A percentile compares a stretch with the other conserved stretches of the same genome.
These are phyloP conservation scores for Chaetothyriales sp. DNA, from an alignment of 2,329 filamentous ascomycete species.

Conservation along the genomic window DNA sequence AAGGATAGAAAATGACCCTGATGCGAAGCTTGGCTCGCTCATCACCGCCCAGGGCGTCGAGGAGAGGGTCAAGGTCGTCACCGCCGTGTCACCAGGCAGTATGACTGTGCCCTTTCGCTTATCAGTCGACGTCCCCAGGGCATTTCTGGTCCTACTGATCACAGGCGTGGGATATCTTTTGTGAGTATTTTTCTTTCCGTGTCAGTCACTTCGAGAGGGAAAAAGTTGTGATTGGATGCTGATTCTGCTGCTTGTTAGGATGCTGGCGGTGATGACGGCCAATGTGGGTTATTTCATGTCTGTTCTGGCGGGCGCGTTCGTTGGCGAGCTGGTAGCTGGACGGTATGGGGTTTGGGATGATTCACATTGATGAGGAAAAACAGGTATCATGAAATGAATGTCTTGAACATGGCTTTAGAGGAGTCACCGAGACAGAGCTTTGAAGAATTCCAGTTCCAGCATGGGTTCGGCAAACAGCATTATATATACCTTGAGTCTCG, in stretches of 20 bases:
- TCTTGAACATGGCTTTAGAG: background rate
- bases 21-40: constrained; percentile 50
- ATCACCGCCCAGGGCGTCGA: constrained; percentile 62
- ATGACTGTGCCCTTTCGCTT: constrained; percentile 58
- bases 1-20: constrained; percentile 42
- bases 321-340: constrained; percentile 72
- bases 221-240: background rate
- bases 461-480: too few relatives aligned
- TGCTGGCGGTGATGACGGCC: constrained; percentile 84
- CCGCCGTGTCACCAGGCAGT: constrained; percentile 30
- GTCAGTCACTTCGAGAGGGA: background rate
- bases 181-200: constrained; percentile 39
- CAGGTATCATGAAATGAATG: background rate
- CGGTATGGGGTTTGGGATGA: constrained; percentile 44
- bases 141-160: constrained; percentile 53
- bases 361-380: background rate
- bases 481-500: too few relatives aligned
- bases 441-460: background rate
- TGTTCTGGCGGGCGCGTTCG: constrained; percentile 60
- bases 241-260: constrained; percentile 37
- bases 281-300: constrained; percentile 76
- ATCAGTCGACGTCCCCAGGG: constrained; percentile 61
- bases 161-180: constrained; percentile 71
- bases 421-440: background rate
- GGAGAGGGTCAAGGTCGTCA: constrained; percentile 62